Evolutionary conservation across 2,329 filamentous ascomycete species (phyloP), one percentile per base, ranked within the genome.

Genomic region (Aspergillus japonicus): DNA sequence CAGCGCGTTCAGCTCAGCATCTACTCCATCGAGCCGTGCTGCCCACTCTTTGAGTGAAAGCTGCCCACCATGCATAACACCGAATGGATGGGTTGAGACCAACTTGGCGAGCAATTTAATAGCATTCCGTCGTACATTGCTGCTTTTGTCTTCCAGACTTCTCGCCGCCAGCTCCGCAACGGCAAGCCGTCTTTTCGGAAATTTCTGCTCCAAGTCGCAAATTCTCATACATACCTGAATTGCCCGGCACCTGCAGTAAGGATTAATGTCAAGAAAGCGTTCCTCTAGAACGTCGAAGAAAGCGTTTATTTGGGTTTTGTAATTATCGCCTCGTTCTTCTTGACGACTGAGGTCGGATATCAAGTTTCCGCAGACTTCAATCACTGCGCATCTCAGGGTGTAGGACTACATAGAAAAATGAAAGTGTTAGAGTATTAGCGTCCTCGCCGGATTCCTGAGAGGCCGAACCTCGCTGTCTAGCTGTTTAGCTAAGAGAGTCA

Each of bases 201-300:
- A 97, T 73, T 98, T 98, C 65, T 94, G 91, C 50, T 96, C 92
- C n/a, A 98, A 83, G 59, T 97, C 92, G 69, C 93, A 97, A 12
- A 99, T 84, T 71, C 88, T 94, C 77, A 91, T 86, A 71, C 95
- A 97, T 3, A 98, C 95, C 72, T 99, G 95, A 61, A 99, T 91
- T 2, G 92, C 88, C 67, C 94, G 85, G 76, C 90, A 96, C 70
- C 95, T 87, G 73, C 92, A 97, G 78, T 98, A 99, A 0, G 95
- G 96, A 75, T 98, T 99, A 70, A 96, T 86, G 69, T 99, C 95
- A 53, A 98, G 83, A 76, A 99, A 99, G 12, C 95, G 88, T 77
- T 98, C 94, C 73, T 99, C 93, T 2, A 99, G 81, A 0, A 98
- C 93, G 69, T 98, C 94, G 70, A 98, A 98, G 73, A 98, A 99